Evolutionary conservation across 2,329 filamentous ascomycete species (phyloP).

Genomic region (Biscogniauxia marginata): DNA sequence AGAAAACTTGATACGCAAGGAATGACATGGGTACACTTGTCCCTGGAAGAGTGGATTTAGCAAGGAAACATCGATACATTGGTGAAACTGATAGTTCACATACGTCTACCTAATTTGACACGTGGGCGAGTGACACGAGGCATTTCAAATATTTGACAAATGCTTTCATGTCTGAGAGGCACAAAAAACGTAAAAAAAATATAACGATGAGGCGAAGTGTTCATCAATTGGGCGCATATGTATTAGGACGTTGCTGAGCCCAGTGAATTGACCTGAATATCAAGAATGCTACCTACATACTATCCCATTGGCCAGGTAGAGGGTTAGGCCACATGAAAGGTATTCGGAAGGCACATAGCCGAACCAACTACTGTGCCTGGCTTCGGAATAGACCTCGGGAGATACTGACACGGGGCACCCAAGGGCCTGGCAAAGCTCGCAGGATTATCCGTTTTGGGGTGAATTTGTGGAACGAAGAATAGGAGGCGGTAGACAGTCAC

Average conservation of each 20-base stretch:
- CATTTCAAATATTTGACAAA: slow-evolving; percentile 20
- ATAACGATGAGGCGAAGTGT: slow-evolving; percentile 17
- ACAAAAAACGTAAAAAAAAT: slow-evolving; percentile 18
- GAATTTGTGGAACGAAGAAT: not conserved
- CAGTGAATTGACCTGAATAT: slow-evolving; percentile 21
- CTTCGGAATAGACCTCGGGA: slow-evolving; percentile 11
- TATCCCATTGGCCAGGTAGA: slow-evolving; percentile 14
- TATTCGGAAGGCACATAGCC: slow-evolving; percentile 28
- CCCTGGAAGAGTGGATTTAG: not conserved
- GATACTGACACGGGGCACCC: slow-evolving; percentile 9
- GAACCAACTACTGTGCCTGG: slow-evolving; percentile 23
- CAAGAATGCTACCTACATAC: slow-evolving; percentile 14
- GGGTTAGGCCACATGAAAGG: slow-evolving; percentile 1
- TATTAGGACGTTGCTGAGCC: slow-evolving; percentile 19
- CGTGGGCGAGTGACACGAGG: slow-evolving; percentile 20
- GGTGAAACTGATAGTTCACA: slow-evolving; percentile 12
- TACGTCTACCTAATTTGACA: slow-evolving; percentile 16
- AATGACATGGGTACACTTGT: not conserved
- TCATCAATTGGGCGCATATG: slow-evolving; percentile 30
- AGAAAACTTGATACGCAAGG: not conserved
- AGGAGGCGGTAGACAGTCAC: not conserved
- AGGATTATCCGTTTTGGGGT: slow-evolving; percentile 1
- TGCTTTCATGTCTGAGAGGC: slow-evolving; percentile 21
- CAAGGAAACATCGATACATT: not conserved
- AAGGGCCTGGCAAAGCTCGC: not conserved